Percentiles rank a stretch among this genome's conserved stretches.
These are phyloP conservation scores for Tremella mesenterica DNA, from an alignment of 768 basidiomycete genomes.

Conservation along the genomic window DNA sequence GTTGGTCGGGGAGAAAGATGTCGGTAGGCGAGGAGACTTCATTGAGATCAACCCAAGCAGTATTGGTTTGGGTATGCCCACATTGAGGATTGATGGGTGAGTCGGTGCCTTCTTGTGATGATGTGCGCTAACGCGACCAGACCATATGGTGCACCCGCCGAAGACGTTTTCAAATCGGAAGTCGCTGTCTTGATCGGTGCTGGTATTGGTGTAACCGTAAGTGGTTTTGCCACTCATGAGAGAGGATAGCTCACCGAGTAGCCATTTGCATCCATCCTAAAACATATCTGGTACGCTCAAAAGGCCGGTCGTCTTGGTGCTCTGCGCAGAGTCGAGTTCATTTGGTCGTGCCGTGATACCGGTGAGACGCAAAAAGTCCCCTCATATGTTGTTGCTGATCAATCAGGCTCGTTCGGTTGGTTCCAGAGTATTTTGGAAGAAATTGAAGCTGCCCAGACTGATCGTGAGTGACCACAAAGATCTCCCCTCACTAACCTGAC, in stretches of 20 bases:
- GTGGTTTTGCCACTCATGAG: too few species aligned
- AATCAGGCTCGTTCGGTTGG: constrained; percentile 94
- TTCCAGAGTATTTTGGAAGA: constrained; percentile 82
- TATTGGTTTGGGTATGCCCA: constrained; percentile 25
- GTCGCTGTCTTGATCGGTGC: constrained; percentile 87
- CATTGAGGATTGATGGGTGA: constrained; percentile 32
- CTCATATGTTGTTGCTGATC: background rate
- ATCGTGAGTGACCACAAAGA: constrained; percentile 55
- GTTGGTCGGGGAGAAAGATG: constrained; percentile 58
- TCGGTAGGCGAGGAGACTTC: constrained; percentile 59
- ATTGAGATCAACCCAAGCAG: constrained; percentile 60
- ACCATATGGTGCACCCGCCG: constrained; percentile 86
- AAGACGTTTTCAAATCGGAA: constrained; percentile 76
- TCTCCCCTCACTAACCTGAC: constrained; percentile 2
- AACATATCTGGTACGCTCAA: constrained; percentile 93
- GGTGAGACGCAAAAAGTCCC: constrained; percentile 6
- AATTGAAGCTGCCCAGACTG: constrained; percentile 77
- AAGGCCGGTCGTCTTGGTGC: constrained; percentile 65
- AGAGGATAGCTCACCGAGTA: too few species aligned
- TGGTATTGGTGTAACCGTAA: constrained; percentile 79
- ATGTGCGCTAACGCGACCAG: constrained; percentile 45
- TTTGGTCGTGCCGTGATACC: constrained; percentile 54
- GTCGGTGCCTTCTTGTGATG: constrained; percentile 4
- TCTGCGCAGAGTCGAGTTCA: constrained; percentile 82
- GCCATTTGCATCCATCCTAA: constrained; percentile 87